phyloP scores from a whole-genome alignment of 2,329 filamentous ascomycete species.

The Phialophora macrospora region DNA sequence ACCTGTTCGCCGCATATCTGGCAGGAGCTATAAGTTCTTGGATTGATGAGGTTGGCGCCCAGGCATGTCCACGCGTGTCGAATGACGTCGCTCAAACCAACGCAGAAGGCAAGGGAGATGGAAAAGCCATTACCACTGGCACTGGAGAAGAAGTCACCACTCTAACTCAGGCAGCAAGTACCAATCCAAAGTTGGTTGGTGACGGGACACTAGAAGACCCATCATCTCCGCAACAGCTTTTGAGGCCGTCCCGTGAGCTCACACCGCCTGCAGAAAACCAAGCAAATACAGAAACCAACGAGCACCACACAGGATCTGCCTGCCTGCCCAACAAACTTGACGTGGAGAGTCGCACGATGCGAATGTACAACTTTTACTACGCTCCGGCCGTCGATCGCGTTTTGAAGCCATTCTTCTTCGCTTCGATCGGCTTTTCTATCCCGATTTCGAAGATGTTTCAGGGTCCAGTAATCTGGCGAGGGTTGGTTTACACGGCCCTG shows the following conservation, averaged over 20 bases:
- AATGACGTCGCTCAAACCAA: too few species aligned
- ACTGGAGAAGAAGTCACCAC: neutral
- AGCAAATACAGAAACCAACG: neutral
- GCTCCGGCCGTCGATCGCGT: constrained; percentile 55
- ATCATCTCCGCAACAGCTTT: neutral
- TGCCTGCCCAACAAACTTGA: neutral
- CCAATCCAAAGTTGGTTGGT: neutral
- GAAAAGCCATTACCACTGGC: neutral
- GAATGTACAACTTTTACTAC: constrained; percentile 56
- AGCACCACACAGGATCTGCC: neutral
- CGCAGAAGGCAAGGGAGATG: neutral
- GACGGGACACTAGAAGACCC: too few species aligned
- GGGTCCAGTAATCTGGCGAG: constrained; percentile 69
- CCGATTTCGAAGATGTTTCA: constrained; percentile 73
- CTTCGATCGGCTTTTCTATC: constrained; percentile 76
- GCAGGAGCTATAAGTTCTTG: constrained; percentile 59
- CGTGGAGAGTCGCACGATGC: constrained; percentile 36
- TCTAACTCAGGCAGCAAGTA: too few species aligned
- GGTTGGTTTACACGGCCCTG: constrained; percentile 71
- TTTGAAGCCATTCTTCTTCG: constrained; percentile 73
- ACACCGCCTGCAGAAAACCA: neutral
- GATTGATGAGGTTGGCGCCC: constrained; percentile 48
- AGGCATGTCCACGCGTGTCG: neutral
- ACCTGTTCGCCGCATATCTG: constrained; percentile 63
- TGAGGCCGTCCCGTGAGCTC: constrained; percentile 1